A percentile compares a stretch with the other conserved stretches of the same genome.
Evolutionary conservation across 2,329 filamentous ascomycete species (phyloP).

Genomic region (Pestalotiopsis sp.): DNA sequence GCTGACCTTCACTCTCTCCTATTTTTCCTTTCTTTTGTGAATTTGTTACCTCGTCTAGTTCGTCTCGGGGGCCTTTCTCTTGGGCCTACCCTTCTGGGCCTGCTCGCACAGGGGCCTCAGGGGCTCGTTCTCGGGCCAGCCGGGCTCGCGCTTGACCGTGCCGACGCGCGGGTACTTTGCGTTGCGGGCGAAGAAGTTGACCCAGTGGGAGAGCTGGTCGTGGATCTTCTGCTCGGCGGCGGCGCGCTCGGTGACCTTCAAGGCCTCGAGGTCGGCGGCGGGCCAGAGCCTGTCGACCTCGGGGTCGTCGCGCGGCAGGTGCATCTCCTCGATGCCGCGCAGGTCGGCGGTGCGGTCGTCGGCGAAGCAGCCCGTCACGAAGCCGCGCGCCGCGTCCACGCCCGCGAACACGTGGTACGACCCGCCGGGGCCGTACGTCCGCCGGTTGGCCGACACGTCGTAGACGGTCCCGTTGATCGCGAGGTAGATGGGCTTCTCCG

Average conservation of each 20-base stretch:
- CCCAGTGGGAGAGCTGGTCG: slow-evolving; percentile 77
- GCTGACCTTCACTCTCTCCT: neutral
- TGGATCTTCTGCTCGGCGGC: slow-evolving; percentile 67
- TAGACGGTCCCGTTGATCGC: slow-evolving; percentile 87
- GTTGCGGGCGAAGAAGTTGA: slow-evolving; percentile 77
- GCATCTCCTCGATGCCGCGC: slow-evolving; percentile 86
- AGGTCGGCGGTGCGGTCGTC: slow-evolving; percentile 85
- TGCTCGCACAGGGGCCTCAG: slow-evolving; percentile 68
- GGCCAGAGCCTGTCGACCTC: slow-evolving; percentile 62
- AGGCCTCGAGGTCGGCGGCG: slow-evolving; percentile 52
- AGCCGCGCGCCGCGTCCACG: slow-evolving; percentile 82
- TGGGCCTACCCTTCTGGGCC: slow-evolving; percentile 62
- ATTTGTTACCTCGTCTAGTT: slow-evolving; percentile 16
- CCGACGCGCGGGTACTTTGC: slow-evolving; percentile 84
- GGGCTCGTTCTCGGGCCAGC: slow-evolving; percentile 64
- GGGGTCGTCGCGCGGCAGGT: slow-evolving; percentile 65
- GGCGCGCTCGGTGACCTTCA: slow-evolving; percentile 68
- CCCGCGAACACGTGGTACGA: slow-evolving; percentile 88
- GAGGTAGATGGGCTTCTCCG: slow-evolving; percentile 79
- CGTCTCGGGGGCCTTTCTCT: slow-evolving; percentile 60
- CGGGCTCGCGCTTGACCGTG: slow-evolving; percentile 64
- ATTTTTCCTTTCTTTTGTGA: neutral
- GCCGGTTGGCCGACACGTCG: slow-evolving; percentile 72
- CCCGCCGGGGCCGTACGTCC: slow-evolving; percentile 81
- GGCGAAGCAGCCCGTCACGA: slow-evolving; percentile 89